Evolutionary conservation across 2,329 filamentous ascomycete species (phyloP), one percentile per base, ranked within the genome.

Genomic region (Aspergillus japonicus): DNA sequence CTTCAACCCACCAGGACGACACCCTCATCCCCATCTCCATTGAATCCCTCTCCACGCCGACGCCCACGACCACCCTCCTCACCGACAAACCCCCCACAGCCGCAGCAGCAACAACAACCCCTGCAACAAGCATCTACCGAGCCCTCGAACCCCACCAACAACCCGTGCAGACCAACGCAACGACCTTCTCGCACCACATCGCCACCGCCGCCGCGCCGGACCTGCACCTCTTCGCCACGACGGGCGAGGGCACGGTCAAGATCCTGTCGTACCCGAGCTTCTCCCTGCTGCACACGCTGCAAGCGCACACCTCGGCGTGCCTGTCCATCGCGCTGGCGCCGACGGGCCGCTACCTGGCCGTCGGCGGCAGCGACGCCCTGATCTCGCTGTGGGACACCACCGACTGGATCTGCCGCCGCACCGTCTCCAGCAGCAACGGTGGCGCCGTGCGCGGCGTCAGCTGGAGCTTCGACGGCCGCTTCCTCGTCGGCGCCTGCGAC

Each of bases 371-470:
- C 54, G 80, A 82, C 66, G 78, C 80, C 11, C 71, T 82, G 33
- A 80, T 82, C 51, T 80, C 79, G 12, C 75, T 82, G 31, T 82
- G 80, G 79, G 80, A 82, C 67, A 82, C 80, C 4, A 79, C 74
- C 2, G 80, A 82, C 65, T 82, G 80, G 80, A 76, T 81, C 54
- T 82, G 80, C 62, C 76, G 74, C 26, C 77, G 80, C 44, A 82
- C 80, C 0, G 68, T 82, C 8, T 78, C 78, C 1, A 80, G 77
- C 49, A 68, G 72, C 44, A 77, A 75, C 47, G 77, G 76, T 26
- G 80, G 80, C 5, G 76, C 76, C 2, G 75, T 82, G 29, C 76
- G 77, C 31, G 79, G 78, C 23, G 73, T 82, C 8, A 80, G 78
- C 65, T 82, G 80, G 76, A 81, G 79, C 62, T 82, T 80, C 65